phyloP scores from a whole-genome alignment of 495 filamentous ascomycete species.

The Penicillium mononematosum region DNA sequence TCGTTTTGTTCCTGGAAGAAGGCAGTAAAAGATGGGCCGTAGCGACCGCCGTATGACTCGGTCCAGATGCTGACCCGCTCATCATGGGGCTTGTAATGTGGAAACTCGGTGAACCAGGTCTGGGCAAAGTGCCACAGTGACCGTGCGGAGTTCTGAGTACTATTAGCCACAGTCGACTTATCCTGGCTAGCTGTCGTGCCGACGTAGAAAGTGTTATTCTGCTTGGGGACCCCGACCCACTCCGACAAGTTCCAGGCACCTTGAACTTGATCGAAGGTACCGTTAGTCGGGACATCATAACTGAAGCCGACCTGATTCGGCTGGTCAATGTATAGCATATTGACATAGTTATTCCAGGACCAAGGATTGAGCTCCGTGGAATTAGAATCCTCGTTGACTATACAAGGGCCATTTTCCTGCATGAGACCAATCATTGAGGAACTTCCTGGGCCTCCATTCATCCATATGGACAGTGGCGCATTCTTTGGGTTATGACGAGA shows the following conservation, averaged over 20 bases:
- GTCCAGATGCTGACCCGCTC: slow-evolving; percentile 55
- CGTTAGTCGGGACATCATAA: slow-evolving; percentile 48
- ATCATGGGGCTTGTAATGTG: slow-evolving; percentile 54
- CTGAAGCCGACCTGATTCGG: slow-evolving; percentile 63
- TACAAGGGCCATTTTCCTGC: slow-evolving; percentile 62
- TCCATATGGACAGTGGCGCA: slow-evolving; percentile 54
- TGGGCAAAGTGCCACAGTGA: slow-evolving; percentile 60
- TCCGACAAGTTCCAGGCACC: slow-evolving; percentile 34
- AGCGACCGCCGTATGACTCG: slow-evolving; percentile 65
- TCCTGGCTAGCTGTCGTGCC: slow-evolving; percentile 57
- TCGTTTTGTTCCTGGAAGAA: slow-evolving; percentile 68
- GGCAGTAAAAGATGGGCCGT: slow-evolving; percentile 62
- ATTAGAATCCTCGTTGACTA: slow-evolving; percentile 52
- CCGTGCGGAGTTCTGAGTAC: slow-evolving; percentile 51
- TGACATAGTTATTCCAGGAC: slow-evolving; percentile 62
- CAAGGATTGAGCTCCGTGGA: slow-evolving; percentile 52
- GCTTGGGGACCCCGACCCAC: slow-evolving; percentile 44
- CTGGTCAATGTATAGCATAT: slow-evolving; percentile 66
- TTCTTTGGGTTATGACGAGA: slow-evolving; percentile 45
- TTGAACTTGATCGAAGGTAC: slow-evolving; percentile 43
- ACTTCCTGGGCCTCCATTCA: slow-evolving; percentile 58
- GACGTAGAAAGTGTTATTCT: slow-evolving; percentile 60
- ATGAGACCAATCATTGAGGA: slow-evolving; percentile 62
- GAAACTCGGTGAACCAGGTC: slow-evolving; percentile 56
- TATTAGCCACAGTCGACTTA: slow-evolving; percentile 45